Percentiles rank a stretch among this genome's conserved stretches.
These are phyloP conservation scores for Lentinula sp. DNA, from an alignment of 768 basidiomycete species.

Conservation along the genomic window DNA sequence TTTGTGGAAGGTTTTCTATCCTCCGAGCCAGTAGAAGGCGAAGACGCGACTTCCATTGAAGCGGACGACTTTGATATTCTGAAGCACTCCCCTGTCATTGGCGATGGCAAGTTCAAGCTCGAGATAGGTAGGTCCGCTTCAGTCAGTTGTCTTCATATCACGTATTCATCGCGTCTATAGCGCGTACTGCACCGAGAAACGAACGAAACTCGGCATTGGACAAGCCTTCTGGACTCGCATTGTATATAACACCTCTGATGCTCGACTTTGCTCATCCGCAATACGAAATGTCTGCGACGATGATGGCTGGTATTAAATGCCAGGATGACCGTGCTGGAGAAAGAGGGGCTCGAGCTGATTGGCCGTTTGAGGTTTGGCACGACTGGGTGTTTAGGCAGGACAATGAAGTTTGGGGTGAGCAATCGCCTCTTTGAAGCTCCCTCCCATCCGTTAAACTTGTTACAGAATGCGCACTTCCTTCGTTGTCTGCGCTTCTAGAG, in stretches of 20 bases:
- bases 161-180: constrained; percentile 4
- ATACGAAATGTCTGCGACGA: constrained; percentile 55
- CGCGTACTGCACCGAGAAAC: constrained; percentile 19
- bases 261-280: constrained; percentile 55
- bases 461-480: constrained; percentile 58
- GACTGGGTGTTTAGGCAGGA: constrained; percentile 68
- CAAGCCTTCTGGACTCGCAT: constrained; percentile 40
- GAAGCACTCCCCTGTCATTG: constrained; percentile 59
- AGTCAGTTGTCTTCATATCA: neutral
- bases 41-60: constrained; percentile 19
- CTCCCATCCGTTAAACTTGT: neutral
- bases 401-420: constrained; percentile 69
- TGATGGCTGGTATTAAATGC: constrained; percentile 69
- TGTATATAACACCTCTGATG: constrained; percentile 63
- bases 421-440: neutral
- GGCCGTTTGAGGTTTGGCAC: constrained; percentile 72
- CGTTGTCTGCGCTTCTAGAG: constrained; percentile 53
- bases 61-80: constrained; percentile 53
- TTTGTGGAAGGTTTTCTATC: constrained; percentile 43
- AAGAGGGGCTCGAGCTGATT: constrained; percentile 58
- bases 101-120: constrained; percentile 66
- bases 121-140: constrained; percentile 50
- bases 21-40: constrained; percentile 18
- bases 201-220: constrained; percentile 14
- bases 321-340: constrained; percentile 55